Conservation (phyloP, 768 basidiomycete species). For the Peribolospora baueri region DNA sequence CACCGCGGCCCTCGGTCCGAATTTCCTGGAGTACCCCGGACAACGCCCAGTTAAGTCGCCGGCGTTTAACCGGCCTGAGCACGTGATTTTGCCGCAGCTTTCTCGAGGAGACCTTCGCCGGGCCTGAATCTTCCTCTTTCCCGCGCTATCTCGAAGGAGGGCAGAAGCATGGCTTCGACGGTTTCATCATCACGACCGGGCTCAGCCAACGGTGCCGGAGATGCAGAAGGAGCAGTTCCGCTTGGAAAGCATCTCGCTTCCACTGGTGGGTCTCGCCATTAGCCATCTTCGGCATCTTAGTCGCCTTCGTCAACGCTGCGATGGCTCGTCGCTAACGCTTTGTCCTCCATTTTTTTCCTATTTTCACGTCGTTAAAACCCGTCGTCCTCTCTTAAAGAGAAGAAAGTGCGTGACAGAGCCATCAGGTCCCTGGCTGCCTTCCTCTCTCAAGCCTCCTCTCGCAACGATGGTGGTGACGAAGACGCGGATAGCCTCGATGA, state of each 20-base stretch:
- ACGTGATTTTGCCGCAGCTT: too few species aligned
- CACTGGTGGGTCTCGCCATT: slow-evolving; percentile 34
- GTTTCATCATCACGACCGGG: too few species aligned
- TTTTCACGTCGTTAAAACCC: background rate
- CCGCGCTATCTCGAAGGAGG: too few species aligned
- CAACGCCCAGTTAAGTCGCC: too few species aligned
- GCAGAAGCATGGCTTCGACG: too few species aligned
- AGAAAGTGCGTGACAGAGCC: slow-evolving; percentile 75
- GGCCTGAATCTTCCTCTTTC: too few species aligned
- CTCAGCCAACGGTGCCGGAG: background rate
- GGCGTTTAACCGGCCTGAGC: too few species aligned
- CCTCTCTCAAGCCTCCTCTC: slow-evolving; percentile 29
- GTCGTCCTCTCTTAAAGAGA: slow-evolving; percentile 31
- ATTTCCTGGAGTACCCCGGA: too few species aligned
- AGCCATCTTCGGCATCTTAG: background rate
- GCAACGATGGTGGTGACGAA: slow-evolving; percentile 4
- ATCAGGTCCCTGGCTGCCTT: slow-evolving; percentile 53
- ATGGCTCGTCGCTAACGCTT: background rate
- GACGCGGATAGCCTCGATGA: slow-evolving; percentile 27
- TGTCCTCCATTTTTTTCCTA: background rate
- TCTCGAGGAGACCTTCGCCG: too few species aligned
- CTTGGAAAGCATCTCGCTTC: slow-evolving; percentile 79
- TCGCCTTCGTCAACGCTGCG: background rate
- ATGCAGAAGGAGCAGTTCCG: slow-evolving; percentile 26
- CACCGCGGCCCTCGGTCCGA: too few species aligned